Evolutionary conservation across 179 eudicot genomes (phyloP), one percentile per base, ranked within the genome.

Genomic region (Beta corolliflora): DNA sequence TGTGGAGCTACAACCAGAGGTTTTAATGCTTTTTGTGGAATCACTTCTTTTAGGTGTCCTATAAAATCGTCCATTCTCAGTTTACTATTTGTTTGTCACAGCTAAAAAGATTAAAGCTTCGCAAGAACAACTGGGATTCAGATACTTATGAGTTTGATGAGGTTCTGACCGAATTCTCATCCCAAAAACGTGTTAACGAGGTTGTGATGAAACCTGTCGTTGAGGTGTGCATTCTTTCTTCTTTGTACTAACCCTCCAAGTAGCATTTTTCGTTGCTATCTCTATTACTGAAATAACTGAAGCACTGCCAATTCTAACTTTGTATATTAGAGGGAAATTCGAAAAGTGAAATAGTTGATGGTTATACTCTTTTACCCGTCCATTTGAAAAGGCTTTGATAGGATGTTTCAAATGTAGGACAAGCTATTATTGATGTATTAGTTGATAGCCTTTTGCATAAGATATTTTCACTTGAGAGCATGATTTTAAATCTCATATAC

Each of bases 1-100:
- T 80, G 97, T 94, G 29, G 97, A 94, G 82, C 82, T 94, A 84
- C 97, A 90, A 82, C 97, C 98, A 31, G 98, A 94, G 98, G 98
- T 94, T 78, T 8, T 80, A 7, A 60, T 53, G 29, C 15, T 36
- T 36, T 59, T 31, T 63, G 41, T 75, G 29, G 13, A 66, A 58
- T 75, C 50, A 16, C 60, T 19, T 31, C 58, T 48, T 55, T 75
- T 79, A 29, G 19, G n/a, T 58, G 45, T 71, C 45, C 53, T 12
- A 16, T 56, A 25, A 41, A 45, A 25, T 66, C 5, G 5, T 65
- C n/a, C 29, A 46, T 50, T 36, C 45, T 31, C 65, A 21, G 31
- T 14, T 52, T 31, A 54, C 52, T 81, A 54, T 82, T 55, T 77
- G 46, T 77, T 21, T 79, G 3, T 75, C 77, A 60, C 91, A 94